A percentile compares a stretch with the other conserved stretches of the same genome.
phyloP scores from a whole-genome alignment of 1,139 yeast genomes.

The Citeromyces siamensis region DNA sequence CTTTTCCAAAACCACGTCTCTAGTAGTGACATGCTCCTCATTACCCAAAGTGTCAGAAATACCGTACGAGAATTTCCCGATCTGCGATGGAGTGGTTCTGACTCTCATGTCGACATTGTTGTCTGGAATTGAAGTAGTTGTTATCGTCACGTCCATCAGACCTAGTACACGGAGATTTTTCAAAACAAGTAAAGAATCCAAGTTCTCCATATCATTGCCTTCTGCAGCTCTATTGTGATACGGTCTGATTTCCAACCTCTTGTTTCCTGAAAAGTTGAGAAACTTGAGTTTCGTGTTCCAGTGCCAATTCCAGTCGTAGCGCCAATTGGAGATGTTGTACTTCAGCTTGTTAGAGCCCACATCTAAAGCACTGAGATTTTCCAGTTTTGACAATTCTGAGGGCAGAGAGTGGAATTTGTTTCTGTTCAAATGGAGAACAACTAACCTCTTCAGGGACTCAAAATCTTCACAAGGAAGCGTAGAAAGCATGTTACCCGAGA shows the following conservation, averaged over 20 bases:
- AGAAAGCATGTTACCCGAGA: slow-evolving; percentile 76
- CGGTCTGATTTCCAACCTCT: slow-evolving; percentile 76
- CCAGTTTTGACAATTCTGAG: slow-evolving; percentile 69
- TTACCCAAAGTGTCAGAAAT: slow-evolving; percentile 81
- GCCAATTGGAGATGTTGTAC: slow-evolving; percentile 88
- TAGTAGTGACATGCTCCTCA: slow-evolving; percentile 51
- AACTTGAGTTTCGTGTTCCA: slow-evolving; percentile 67
- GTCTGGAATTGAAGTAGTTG: slow-evolving; percentile 78
- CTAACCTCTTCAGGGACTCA: slow-evolving; percentile 44
- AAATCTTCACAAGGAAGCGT: slow-evolving; percentile 81
- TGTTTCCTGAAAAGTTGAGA: slow-evolving; percentile 86
- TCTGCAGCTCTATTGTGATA: slow-evolving; percentile 27
- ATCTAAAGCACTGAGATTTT: slow-evolving; percentile 60
- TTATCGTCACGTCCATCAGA: slow-evolving; percentile 87
- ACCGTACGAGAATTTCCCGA: slow-evolving; percentile 76
- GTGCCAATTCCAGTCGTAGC: slow-evolving; percentile 98
- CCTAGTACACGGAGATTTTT: slow-evolving; percentile 69
- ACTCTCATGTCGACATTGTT: slow-evolving; percentile 76
- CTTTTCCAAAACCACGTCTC: slow-evolving; percentile 82
- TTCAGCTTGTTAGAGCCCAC: slow-evolving; percentile 86
- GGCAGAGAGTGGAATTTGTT: slow-evolving; percentile 84
- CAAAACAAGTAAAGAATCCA: slow-evolving; percentile 70
- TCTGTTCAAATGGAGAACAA: slow-evolving; percentile 60
- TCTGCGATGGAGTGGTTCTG: slow-evolving; percentile 82
- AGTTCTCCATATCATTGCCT: slow-evolving; percentile 30